Base-by-base conservation (phyloP, 2,329 filamentous ascomycete genomes). In the Talaromyces pinophilus region DNA sequence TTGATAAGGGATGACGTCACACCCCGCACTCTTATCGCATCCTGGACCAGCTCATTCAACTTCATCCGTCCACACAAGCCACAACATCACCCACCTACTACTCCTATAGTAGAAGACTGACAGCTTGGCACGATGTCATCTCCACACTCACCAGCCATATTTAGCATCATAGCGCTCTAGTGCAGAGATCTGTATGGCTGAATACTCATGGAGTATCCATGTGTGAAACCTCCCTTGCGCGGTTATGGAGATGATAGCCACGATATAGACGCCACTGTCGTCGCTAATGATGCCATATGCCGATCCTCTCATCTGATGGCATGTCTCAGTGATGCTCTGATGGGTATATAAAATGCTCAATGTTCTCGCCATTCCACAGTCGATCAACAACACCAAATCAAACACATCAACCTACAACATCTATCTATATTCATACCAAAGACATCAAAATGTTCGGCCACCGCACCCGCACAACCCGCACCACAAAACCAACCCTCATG, bases 401-500 rank as follows among this genome's bases (percentile, higher is more conserved):
- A 19, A n/a, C 30, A 35, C 55, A 33, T 7, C n/a, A 25, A 44
- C 22, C n/a, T 46, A 48, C n/a, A 40, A 25, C n/a, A 15, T 0
- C 33, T 28, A 15, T 42, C 19, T 59, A 22, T 3, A 63, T 19
- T 28, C 46, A 15, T 7, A 13, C 0, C 22, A 28, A 17, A 17
- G 6, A 5, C 10, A 15, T 10, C 66, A 67, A 65, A 62, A 67
- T 67, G 66, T 62, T 67, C 62, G 62, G 62, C 28, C 57, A 33
- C n/a, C 55, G 40, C 44, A 72, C 68, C 67, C 78, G 75, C 65
- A 78, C 77, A 68, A 79, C 80, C 54, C 74, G 78, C 48, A 81
- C 77, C 69, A 77, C 72, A 42, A 83, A 83, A 67, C 84, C 85
- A 19, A 82, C 81, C 42, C 78, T 88, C 57, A 83, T 87, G 79